These are phyloP conservation scores for Teunomyces aglyptinius DNA, from an alignment of 805 yeast genomes.

Conservation along the genomic window DNA sequence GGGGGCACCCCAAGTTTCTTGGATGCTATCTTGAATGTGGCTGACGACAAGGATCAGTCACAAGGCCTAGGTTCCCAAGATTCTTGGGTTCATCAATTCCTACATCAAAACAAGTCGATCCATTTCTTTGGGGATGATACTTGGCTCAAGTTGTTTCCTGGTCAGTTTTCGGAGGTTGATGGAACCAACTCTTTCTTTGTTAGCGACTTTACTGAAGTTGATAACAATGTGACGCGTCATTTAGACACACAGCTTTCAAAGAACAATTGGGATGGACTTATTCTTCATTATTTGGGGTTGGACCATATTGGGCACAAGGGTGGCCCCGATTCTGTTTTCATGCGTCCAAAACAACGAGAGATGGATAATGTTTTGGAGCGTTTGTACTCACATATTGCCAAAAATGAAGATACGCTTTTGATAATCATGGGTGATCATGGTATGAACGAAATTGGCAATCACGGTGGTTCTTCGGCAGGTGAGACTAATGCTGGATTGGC, in stretches of 20 bases:
- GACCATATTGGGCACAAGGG: slow-evolving; percentile 99
- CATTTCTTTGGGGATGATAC: slow-evolving; percentile 98
- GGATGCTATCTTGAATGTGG: slow-evolving; percentile 91
- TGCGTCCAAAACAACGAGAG: slow-evolving; percentile 80
- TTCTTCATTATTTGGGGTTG: slow-evolving; percentile 87
- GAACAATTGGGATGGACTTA: slow-evolving; percentile 75
- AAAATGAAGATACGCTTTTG: slow-evolving; percentile 51
- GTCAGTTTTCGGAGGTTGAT: slow-evolving; percentile 60
- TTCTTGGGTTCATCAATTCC: slow-evolving; percentile 80
- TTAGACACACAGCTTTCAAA: slow-evolving; percentile 55
- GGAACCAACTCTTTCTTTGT: slow-evolving; percentile 95
- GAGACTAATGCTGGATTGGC: slow-evolving; percentile 87
- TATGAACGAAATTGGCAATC: slow-evolving; percentile 93
- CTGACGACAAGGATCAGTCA: slow-evolving; percentile 78
- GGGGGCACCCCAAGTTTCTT: slow-evolving; percentile 93
- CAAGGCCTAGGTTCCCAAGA: slow-evolving; percentile 73
- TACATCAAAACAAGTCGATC: slow-evolving; percentile 39
- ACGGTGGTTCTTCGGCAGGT: slow-evolving; percentile 91
- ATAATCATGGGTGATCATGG: slow-evolving; percentile 93
- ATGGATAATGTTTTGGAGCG: slow-evolving; percentile 70
- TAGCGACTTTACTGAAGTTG: slow-evolving; percentile 92
- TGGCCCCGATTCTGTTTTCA: slow-evolving; percentile 77
- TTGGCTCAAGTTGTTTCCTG: slow-evolving; percentile 89
- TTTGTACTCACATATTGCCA: slow-evolving; percentile 38
- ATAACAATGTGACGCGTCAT: slow-evolving; percentile 88